Evolutionary conservation across 768 basidiomycete genomes (phyloP).

Genomic region (Rhizopogon vulgaris): DNA sequence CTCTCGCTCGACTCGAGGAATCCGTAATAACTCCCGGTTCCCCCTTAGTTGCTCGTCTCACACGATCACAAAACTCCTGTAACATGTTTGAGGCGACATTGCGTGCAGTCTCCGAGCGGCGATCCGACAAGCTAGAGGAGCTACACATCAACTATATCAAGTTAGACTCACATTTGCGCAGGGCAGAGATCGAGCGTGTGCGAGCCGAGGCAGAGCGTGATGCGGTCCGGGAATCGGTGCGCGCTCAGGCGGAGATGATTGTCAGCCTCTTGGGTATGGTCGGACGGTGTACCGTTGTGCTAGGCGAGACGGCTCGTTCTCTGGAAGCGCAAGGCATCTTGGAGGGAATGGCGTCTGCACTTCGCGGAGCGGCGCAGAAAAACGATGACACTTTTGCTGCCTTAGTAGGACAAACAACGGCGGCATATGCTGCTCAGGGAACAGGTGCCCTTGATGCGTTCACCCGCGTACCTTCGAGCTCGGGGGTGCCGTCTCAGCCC

Average conservation of each 20-base stretch:
- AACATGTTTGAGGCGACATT: slow-evolving; percentile 85
- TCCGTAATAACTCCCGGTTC: slow-evolving; percentile 55
- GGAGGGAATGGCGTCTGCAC: slow-evolving; percentile 40
- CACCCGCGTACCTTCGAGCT: slow-evolving; percentile 43
- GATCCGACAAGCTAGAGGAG: slow-evolving; percentile 74
- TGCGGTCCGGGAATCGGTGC: slow-evolving; percentile 54
- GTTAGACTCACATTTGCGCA: slow-evolving; percentile 58
- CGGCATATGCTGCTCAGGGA: slow-evolving; percentile 43
- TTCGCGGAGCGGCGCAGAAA: slow-evolving; percentile 52
- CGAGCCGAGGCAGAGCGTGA: slow-evolving; percentile 63
- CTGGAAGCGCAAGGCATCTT: slow-evolving; percentile 32
- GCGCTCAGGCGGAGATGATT: slow-evolving; percentile 59
- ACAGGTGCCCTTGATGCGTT: slow-evolving; percentile 40
- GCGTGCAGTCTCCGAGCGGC: slow-evolving; percentile 75
- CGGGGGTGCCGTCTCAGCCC: slow-evolving; percentile 34
- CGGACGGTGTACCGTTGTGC: slow-evolving; percentile 67
- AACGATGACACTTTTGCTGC: slow-evolving; percentile 67
- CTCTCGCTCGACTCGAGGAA: slow-evolving; percentile 69
- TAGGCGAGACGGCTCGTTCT: slow-evolving; percentile 51
- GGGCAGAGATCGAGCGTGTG: slow-evolving; percentile 63
- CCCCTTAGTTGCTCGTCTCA: slow-evolving; percentile 48
- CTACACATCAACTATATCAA: slow-evolving; percentile 62
- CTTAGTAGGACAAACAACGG: slow-evolving; percentile 63
- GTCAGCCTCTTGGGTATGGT: slow-evolving; percentile 76
- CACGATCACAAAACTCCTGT: slow-evolving; percentile 66